These are phyloP conservation scores for Triticum urartu DNA, from an alignment of 176 grass and related monocot genomes.

Conservation along the genomic window DNA sequence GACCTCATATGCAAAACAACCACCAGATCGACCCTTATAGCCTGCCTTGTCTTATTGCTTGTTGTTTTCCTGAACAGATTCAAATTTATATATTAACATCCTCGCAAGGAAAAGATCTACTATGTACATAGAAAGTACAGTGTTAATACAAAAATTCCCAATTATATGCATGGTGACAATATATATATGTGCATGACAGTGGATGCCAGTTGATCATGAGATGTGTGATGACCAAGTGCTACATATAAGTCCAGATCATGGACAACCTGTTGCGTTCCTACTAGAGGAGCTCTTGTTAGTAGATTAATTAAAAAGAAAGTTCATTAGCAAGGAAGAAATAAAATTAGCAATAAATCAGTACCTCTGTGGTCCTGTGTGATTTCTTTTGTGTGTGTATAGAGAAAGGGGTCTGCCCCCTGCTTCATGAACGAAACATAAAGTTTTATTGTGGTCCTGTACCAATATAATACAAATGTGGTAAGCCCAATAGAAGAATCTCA, in stretches of 20 bases:
- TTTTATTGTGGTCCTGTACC: neutral
- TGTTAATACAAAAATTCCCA: neutral
- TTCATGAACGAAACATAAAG: too few relatives aligned
- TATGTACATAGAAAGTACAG: neutral
- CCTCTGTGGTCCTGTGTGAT: neutral
- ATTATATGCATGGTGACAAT: neutral
- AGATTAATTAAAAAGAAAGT: neutral
- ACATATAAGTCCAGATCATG: neutral
- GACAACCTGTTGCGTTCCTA: neutral
- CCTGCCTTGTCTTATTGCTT: slow-evolving; percentile 24
- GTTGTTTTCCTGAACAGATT: neutral
- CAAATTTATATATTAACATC: neutral
- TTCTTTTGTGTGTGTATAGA: neutral
- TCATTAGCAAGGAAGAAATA: neutral
- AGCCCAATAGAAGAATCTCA: neutral
- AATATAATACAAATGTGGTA: neutral
- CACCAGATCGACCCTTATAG: slow-evolving; percentile 11
- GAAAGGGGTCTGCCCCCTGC: too few relatives aligned
- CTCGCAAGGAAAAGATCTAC: neutral
- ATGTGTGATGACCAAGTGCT: neutral
- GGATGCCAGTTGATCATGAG: slow-evolving; percentile 9
- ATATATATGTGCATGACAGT: neutral
- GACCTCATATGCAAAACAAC: slow-evolving; percentile 33
- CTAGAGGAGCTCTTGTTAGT: neutral
- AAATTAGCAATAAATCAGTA: too few relatives aligned